Evolutionary conservation across 1,284 basidiomycete species (phyloP).

Genomic region (Melampsora americana): DNA sequence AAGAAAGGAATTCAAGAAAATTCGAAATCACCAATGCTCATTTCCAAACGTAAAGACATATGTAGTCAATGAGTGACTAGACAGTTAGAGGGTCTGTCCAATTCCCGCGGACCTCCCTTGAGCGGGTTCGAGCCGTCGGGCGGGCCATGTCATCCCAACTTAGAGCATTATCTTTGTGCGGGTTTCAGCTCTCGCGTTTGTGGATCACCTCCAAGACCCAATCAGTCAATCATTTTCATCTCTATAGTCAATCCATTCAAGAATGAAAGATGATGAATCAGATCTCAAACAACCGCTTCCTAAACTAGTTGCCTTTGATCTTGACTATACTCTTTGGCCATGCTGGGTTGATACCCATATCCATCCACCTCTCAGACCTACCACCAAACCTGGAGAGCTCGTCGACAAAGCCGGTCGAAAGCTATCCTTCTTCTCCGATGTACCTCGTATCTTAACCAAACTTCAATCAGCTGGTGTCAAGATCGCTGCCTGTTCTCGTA

Average conservation of each 20-base stretch:
- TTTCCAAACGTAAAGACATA: too few species aligned
- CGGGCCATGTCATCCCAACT: too few species aligned
- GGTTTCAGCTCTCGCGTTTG: too few species aligned
- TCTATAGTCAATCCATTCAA: background rate
- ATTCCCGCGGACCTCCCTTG: too few species aligned
- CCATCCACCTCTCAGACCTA: conserved; percentile 47
- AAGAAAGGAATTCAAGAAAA: too few species aligned
- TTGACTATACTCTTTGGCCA: conserved; percentile 50
- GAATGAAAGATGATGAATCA: background rate
- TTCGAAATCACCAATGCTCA: too few species aligned
- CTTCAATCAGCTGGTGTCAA: background rate
- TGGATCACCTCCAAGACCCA: background rate
- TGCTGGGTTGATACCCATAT: conserved; percentile 35
- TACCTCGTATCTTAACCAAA: background rate
- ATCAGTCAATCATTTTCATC: too few species aligned
- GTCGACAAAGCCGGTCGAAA: background rate
- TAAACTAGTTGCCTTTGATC: conserved; percentile 50
- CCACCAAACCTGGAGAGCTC: background rate
- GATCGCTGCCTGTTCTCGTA: background rate
- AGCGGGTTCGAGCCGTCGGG: too few species aligned
- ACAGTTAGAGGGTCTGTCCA: too few species aligned
- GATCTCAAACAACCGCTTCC: conserved; percentile 44
- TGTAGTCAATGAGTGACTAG: too few species aligned
- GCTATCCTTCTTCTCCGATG: background rate
- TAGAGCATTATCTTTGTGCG: too few species aligned